Base-by-base conservation (phyloP, 2,329 filamentous ascomycete species). In the Fusarium sp. region DNA sequence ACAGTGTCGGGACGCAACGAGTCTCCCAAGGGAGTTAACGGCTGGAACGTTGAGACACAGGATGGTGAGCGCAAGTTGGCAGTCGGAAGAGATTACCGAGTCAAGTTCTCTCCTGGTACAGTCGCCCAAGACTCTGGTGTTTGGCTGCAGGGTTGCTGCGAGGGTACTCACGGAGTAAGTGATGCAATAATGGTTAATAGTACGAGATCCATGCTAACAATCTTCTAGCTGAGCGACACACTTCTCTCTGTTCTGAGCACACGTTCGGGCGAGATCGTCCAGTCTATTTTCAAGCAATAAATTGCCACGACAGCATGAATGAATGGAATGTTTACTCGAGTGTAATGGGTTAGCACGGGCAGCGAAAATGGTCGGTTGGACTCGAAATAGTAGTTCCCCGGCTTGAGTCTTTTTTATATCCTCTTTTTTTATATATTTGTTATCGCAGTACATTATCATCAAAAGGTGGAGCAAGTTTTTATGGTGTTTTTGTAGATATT, bases 141-240 rank as follows among this genome's bases (percentile, higher is more conserved):
- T 62, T 98, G 93, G 91, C 84, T 98, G 74, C 96, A 98, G 79
- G 95, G 95, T 32, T 98, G 94, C 83, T 97, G 94, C 78, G 94
- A 98, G 83, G 89, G 86, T 67, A 97, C 94, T 34, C 95, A 98
- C 80, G 95, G 95, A 64, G 92, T 95, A 87, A 89, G 92, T 90
- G 61, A 53, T 52, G 27, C 24, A 25, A 2, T 37, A 7, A 1
- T 37, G 11, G 5, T n/a, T 18, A 37, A 2, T 37, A 37, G 10
- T 37, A n/a, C 9, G 18, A 37, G 18, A 37, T 37, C 18, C 42
- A 24, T 63, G 54, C 76, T 78, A 65, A 75, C 70, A 51, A 61
- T 54, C 8, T 52, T 34, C 9, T 55, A 92, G 89, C 81, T 97
- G 81, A 94, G 92, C 78, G 92, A 97, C 79, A 93, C 91, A 48